These are phyloP conservation scores for Alliaria petiolata DNA, from an alignment of 345 rosid species.

Conservation along the genomic window DNA sequence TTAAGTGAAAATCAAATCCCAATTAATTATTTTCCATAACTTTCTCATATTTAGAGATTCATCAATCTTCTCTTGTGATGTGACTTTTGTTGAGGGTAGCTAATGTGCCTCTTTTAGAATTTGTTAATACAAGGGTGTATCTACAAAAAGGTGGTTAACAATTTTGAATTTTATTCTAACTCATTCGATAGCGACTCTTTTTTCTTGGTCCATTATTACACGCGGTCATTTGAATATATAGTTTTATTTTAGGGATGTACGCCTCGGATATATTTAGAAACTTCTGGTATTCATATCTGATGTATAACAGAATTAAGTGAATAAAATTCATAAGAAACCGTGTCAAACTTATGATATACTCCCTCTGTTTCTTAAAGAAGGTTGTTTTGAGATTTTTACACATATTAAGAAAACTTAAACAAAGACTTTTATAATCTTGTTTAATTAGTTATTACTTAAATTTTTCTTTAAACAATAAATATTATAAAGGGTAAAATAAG, in stretches of 20 bases:
- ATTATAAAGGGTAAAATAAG: no score
- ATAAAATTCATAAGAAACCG: neutral
- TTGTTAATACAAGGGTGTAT: neutral
- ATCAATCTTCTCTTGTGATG: neutral
- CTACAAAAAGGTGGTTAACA: neutral
- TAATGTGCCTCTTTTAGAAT: neutral
- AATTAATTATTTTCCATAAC: neutral
- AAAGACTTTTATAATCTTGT: no score
- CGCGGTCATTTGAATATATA: neutral
- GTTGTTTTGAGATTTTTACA: no score
- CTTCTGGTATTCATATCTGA: no score
- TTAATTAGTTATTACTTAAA: no score
- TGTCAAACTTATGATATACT: neutral
- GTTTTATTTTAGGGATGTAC: neutral
- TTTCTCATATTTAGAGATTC: neutral
- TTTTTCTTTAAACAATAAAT: no score
- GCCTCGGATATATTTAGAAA: no score
- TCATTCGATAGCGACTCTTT: neutral
- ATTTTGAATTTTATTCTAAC: neutral
- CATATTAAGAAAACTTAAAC: no score
- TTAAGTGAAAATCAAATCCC: neutral
- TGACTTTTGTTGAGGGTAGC: neutral
- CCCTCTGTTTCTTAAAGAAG: no score
- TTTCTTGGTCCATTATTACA: conserved; percentile 10
- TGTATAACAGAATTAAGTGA: no score